Evolutionary conservation across 2,329 filamentous ascomycete genomes (phyloP).

Genomic region (Colletotrichum sp.): DNA sequence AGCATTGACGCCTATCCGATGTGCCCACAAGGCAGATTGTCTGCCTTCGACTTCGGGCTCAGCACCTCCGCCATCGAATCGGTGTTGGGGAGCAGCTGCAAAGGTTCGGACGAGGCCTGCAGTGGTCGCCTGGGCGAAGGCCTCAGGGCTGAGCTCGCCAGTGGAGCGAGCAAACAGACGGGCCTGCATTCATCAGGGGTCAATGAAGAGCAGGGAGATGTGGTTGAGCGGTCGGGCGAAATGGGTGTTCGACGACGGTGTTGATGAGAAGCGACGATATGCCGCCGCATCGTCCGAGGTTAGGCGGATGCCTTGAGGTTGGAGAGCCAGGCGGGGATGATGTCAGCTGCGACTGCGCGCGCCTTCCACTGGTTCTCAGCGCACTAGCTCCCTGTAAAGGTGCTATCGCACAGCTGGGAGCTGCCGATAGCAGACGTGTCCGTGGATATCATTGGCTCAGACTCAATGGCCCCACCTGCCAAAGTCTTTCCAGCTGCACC

Average conservation of each 20-base stretch:
- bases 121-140: slow-evolving; percentile 69
- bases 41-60: slow-evolving; percentile 10
- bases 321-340: neutral
- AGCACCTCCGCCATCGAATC: slow-evolving; percentile 65
- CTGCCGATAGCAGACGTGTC: neutral
- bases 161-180: slow-evolving; percentile 78
- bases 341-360: neutral
- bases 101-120: slow-evolving; percentile 73
- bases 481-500: neutral
- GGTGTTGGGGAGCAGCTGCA: slow-evolving; percentile 68
- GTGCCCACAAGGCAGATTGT: slow-evolving; percentile 58
- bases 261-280: neutral
- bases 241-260: neutral
- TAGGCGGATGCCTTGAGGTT: neutral
- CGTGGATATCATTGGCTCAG: neutral
- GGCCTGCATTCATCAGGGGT: slow-evolving; percentile 67
- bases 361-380: neutral
- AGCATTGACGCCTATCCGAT: slow-evolving; percentile 79
- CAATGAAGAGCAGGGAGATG: neutral
- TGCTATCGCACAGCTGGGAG: neutral
- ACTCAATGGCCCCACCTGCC: neutral
- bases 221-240: neutral
- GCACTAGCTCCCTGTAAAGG: neutral
- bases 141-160: slow-evolving; percentile 67
- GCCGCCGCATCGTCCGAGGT: neutral